phyloP scores from a whole-genome alignment of 2,329 filamentous ascomycete species.

The Claviceps spartinae region DNA sequence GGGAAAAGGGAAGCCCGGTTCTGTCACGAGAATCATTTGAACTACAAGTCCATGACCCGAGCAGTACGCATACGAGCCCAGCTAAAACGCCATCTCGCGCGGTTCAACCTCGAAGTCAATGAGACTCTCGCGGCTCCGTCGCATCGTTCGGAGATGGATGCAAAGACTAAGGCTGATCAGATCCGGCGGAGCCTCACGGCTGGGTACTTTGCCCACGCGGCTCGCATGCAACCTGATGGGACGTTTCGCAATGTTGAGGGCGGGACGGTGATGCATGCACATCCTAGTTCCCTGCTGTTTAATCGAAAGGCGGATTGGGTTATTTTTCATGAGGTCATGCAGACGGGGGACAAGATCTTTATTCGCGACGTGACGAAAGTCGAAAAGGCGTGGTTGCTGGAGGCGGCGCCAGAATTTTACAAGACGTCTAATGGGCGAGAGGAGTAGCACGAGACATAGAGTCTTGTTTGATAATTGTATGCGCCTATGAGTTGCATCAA shows the following conservation, averaged over 20 bases:
- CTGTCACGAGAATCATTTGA: conserved; percentile 75
- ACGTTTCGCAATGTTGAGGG: conserved; percentile 79
- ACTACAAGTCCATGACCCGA: conserved; percentile 69
- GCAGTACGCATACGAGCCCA: conserved; percentile 81
- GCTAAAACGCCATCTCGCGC: conserved; percentile 73
- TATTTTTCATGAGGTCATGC: conserved; percentile 84
- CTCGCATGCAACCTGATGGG: conserved; percentile 86
- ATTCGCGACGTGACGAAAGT: conserved; percentile 89
- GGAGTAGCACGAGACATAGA: conserved; percentile 2
- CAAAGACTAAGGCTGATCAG: conserved; percentile 43
- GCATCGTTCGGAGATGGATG: conserved; percentile 16
- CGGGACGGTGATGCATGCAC: conserved; percentile 64
- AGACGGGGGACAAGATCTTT: conserved; percentile 76
- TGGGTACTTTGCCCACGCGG: conserved; percentile 87
- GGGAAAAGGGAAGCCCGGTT: conserved; percentile 75
- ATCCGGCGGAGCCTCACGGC: conserved; percentile 76
- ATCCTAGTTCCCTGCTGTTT: conserved; percentile 89
- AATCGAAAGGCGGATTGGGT: conserved; percentile 96
- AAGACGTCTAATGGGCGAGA: conserved; percentile 31
- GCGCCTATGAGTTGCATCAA: too few species aligned
- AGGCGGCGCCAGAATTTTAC: conserved; percentile 80
- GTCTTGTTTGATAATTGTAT: not conserved
- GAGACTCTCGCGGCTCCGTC: conserved; percentile 37
- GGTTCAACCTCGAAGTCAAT: conserved; percentile 60
- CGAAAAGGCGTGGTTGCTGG: conserved; percentile 80